These are phyloP conservation scores for Gnomoniopsis sp. DNA, from an alignment of 2,329 filamentous ascomycete species.

Conservation along the genomic window DNA sequence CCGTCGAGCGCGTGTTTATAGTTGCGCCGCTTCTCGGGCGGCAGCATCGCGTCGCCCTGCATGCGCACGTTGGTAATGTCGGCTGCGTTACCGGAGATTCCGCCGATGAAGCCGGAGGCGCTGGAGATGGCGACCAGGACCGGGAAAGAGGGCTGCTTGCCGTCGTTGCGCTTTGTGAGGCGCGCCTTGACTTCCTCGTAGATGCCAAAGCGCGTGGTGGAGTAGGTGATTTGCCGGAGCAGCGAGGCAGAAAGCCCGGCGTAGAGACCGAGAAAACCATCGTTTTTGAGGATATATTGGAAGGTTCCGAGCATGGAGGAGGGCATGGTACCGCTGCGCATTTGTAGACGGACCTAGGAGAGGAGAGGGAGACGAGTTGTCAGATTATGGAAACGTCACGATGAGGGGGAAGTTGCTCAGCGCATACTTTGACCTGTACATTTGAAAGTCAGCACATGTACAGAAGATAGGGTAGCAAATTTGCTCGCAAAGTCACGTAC, in stretches of 20 bases:
- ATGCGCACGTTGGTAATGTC: constrained; percentile 98
- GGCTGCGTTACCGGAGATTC: constrained; percentile 87
- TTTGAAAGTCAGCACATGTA: too few relatives aligned
- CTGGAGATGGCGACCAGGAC: constrained; percentile 81
- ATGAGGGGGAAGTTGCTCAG: too few relatives aligned
- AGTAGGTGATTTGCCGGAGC: constrained; percentile 92
- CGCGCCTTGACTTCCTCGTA: constrained; percentile 89
- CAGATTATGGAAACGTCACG: not conserved
- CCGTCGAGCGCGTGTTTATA: constrained; percentile 89
- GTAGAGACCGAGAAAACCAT: constrained; percentile 82
- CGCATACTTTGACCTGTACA: too few relatives aligned
- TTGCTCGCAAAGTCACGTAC: constrained; percentile 11
- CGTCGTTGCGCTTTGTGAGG: constrained; percentile 42
- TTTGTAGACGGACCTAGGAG: constrained; percentile 80
- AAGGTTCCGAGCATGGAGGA: constrained; percentile 85
- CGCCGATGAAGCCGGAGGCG: constrained; percentile 81
- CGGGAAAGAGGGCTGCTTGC: constrained; percentile 61
- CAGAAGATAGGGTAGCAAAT: not conserved
- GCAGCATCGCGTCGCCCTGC: constrained; percentile 86
- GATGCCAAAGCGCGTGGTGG: constrained; percentile 90
- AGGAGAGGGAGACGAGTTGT: not conserved
- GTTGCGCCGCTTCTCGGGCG: constrained; percentile 70
- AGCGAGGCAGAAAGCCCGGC: constrained; percentile 88
- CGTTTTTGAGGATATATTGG: constrained; percentile 70
- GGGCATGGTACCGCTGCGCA: constrained; percentile 70